Evolutionary conservation across 2,329 filamentous ascomycete genomes (phyloP), one percentile per base, ranked within the genome.

Genomic region (Trichoderma atrobrunneum): DNA sequence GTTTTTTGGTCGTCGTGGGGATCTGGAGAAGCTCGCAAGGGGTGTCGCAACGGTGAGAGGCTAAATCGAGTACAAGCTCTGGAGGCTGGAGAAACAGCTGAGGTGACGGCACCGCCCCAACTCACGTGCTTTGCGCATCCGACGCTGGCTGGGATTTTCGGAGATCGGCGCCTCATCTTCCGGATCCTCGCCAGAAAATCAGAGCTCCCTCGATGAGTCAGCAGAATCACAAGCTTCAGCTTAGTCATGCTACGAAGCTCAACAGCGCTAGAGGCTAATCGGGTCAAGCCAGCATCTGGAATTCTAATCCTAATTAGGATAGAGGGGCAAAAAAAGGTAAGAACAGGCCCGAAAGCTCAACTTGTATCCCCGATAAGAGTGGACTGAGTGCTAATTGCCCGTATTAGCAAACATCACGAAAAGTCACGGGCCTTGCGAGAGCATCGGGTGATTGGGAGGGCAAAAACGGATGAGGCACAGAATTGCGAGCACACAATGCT

Each of bases 41-140:
- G 62, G 28, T 66, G 61, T 71, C 69, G 69, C 69, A 71, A 71
- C 69, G 51, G 61, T 71, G 69, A 71, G 69, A 65, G 71, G 63
- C 71, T 69, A 54, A 48, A 39, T n/a, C 65, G n/a, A 48, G n/a
- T 21, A 48, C 43, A 48, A 65, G 26, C 51, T 65, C 57, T 36
- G 57, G 65, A 63, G 71, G 70, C 70, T 60, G 66, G 65, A 72
- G 59, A 34, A 64, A 68, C 64, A 72, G 71, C 39, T 71, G 59
- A 69, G 67, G 51, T 72, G 71, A 64, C 71, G 71, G 62, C 62
- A 67, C 64, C 69, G n/a, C 32, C 43, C 10, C 51, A 28, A 43
- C 69, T 71, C 69, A 71, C 69, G 69, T 71, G 69, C 59, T 36
- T 59, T n/a, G n/a, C 16, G 18, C 48, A 54, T 57, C 36, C 48